Evolutionary conservation across 2,329 filamentous ascomycete species (phyloP).

Genomic region (Diaporthe sp.): DNA sequence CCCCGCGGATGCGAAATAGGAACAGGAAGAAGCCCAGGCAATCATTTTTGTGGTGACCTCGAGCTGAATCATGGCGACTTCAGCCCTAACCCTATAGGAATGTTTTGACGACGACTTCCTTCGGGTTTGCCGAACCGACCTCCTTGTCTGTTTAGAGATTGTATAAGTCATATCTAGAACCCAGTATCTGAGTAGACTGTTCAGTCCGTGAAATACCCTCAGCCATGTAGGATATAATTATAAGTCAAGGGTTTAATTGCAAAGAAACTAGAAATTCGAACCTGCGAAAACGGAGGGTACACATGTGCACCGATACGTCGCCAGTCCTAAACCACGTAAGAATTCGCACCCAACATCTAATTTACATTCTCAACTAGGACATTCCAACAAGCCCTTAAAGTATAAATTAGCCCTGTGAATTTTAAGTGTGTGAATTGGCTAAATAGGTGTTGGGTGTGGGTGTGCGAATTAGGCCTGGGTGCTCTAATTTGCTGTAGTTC

Average conservation of each 20-base stretch:
- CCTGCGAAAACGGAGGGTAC: too few relatives aligned
- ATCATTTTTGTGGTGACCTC: neutral
- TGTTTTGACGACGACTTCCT: neutral
- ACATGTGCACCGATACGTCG: too few relatives aligned
- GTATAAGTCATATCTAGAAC: neutral
- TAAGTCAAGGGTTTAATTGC: neutral
- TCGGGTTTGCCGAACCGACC: neutral
- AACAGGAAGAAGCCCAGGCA: neutral
- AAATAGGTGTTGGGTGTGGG: too few relatives aligned
- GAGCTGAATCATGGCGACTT: neutral
- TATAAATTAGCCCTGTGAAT: too few relatives aligned
- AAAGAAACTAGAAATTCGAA: neutral
- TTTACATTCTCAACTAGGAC: too few relatives aligned
- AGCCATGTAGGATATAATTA: neutral
- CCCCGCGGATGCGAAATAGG: neutral
- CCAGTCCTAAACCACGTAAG: too few relatives aligned
- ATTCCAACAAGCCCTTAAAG: fast-evolving
- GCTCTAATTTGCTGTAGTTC: too few relatives aligned
- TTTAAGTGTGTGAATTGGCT: too few relatives aligned
- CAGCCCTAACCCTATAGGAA: constrained; percentile 3
- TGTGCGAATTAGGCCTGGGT: too few relatives aligned
- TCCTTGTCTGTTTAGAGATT: neutral
- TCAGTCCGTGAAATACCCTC: neutral
- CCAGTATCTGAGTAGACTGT: neutral
- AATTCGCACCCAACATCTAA: too few relatives aligned